Evolutionary conservation across 441 rosid species (phyloP).

Genomic region (Bocquillonia castaneifolia): DNA sequence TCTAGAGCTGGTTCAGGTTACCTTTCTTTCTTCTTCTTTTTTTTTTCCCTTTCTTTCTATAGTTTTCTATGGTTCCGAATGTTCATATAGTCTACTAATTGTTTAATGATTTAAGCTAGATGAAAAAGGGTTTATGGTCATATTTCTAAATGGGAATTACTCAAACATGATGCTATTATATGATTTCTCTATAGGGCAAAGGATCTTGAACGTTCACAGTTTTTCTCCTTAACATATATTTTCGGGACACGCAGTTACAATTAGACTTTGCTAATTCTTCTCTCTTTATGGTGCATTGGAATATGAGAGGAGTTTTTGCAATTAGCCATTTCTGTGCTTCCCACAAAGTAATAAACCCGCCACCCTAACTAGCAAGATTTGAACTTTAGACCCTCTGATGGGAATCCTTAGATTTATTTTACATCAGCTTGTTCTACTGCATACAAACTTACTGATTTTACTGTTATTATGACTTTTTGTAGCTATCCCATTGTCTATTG

Average conservation of each 20-base stretch:
- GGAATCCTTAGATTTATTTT: background rate
- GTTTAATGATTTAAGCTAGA: background rate
- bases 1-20: conserved; percentile 69
- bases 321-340: background rate
- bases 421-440: background rate
- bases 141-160: background rate
- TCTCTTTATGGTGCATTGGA: background rate
- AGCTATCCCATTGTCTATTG: conserved; percentile 72
- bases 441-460: background rate
- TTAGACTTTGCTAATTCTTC: background rate
- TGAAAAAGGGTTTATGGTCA: background rate
- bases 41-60: no score
- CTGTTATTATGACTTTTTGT: conserved; percentile 17
- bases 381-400: background rate
- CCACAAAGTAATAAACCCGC: background rate
- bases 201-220: background rate
- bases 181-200: background rate
- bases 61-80: no score
- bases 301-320: background rate
- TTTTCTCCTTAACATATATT: background rate
- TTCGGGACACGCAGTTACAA: background rate
- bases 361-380: background rate
- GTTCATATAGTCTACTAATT: background rate
- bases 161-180: background rate
- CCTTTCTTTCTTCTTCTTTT: background rate